Evolutionary conservation across 345 rosid species (phyloP), one percentile per base, ranked within the genome.

Genomic region (Acer negundo): DNA sequence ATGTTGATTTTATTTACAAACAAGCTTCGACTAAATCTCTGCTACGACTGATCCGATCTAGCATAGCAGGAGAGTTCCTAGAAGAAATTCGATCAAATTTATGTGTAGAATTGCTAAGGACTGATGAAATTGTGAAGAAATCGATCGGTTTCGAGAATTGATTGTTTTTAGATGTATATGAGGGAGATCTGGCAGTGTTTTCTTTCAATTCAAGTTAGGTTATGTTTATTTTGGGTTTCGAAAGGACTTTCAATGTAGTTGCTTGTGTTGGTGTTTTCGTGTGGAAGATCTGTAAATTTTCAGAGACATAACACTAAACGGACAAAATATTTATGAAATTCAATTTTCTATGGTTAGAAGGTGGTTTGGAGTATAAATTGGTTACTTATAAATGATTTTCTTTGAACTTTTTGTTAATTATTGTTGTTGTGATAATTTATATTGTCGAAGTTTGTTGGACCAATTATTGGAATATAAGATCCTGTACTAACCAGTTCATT

Each of bases 121-220:
- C 66, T 63, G 69, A 62, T 26, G 77, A 28, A 63, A 26, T 63
- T 62, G 61, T 19, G 70, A 26, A 23, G 46, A 62, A 24, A 44
- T 17, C 59, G 17, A 74, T 5, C 22, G 13, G 51, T 26, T 24
- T 3, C 28, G 42, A 26, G 62, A 63, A 46, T 44, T 24, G 24
- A 19, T 63, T 47, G 12, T 10, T 26, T 51, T 28, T 35, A 20
- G 7, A 8, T 31, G 62, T 31, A 31, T 31, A 8, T 42, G 17
- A 40, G 46, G 46, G 55, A 61, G 55, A 44, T 23, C n/a, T 59
- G 15, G 22, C 63, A 0, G 63, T 20, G 46, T 56, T 44, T 44
- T 16, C 35, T 44, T 59, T 35, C 11, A 4, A 20, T 22, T 59
- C 10, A 53, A 20, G 63, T 22, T 8, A 59, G 26, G 3, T 59